phyloP scores from a whole-genome alignment of 371 early-diverging fungal genomes.

The Nematocida displodere region DNA sequence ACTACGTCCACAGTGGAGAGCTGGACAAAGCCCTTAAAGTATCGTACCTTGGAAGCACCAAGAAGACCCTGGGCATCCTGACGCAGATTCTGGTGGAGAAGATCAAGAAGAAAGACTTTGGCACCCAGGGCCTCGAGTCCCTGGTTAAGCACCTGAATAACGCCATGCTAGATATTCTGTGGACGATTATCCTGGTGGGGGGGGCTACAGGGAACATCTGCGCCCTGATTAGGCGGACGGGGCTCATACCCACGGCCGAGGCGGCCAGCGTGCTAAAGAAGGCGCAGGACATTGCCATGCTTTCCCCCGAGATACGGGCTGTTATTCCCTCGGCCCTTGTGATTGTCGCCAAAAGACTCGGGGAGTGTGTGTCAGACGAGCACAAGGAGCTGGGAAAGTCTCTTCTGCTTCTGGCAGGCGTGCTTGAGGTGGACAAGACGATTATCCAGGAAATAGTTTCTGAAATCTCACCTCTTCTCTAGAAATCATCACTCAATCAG shows the following conservation, averaged over 20 bases:
- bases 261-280: slow-evolving; percentile 12
- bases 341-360: slow-evolving; percentile 11
- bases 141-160: slow-evolving; percentile 22
- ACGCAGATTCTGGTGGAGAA: slow-evolving; percentile 13
- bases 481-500: background rate
- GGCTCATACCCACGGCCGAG: slow-evolving; percentile 3
- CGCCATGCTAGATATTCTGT: slow-evolving; percentile 8
- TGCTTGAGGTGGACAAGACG: slow-evolving; percentile 21
- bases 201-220: background rate
- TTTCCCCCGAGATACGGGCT: background rate
- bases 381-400: slow-evolving; percentile 25
- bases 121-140: background rate
- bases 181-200: slow-evolving; percentile 18
- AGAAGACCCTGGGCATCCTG: slow-evolving; percentile 11
- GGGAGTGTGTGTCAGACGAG: background rate
- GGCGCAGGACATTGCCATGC: background rate
- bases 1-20: slow-evolving; percentile 37
- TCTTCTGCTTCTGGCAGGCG: slow-evolving; percentile 36
- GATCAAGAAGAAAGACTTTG: slow-evolving; percentile 38
- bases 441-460: slow-evolving; percentile 23
- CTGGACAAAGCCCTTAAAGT: slow-evolving; percentile 43
- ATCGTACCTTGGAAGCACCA: slow-evolving; percentile 14
- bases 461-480: slow-evolving; percentile 28
- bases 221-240: slow-evolving; percentile 11
- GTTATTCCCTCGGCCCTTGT: slow-evolving; percentile 7